Conservation (phyloP, 805 yeast genomes). For the Kregervanrija fluxuum region DNA sequence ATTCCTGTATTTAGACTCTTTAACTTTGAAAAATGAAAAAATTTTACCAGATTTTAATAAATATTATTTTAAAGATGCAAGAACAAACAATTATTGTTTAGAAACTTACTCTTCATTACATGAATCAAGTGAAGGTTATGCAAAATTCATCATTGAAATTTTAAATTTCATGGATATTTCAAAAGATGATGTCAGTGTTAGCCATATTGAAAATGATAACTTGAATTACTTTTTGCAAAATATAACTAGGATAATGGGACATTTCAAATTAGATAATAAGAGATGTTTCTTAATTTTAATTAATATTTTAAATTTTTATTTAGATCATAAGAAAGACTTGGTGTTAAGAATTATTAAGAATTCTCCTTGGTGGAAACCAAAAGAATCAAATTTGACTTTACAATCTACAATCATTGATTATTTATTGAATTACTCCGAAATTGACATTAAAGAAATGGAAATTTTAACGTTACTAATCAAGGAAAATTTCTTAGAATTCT, state of each 20-base stretch:
- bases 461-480: slow-evolving; percentile 53
- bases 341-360: slow-evolving; percentile 41
- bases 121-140: slow-evolving; percentile 75
- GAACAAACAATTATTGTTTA: slow-evolving; percentile 23
- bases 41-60: slow-evolving; percentile 24
- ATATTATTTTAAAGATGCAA: slow-evolving; percentile 24
- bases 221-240: slow-evolving; percentile 38
- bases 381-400: slow-evolving; percentile 12
- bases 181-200: slow-evolving; percentile 31
- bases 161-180: slow-evolving; percentile 28
- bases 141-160: slow-evolving; percentile 51
- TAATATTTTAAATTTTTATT: slow-evolving; percentile 39
- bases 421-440: slow-evolving; percentile 16
- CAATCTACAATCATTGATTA: slow-evolving; percentile 19
- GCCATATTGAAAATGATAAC: slow-evolving; percentile 17
- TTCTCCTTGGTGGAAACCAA: slow-evolving; percentile 55
- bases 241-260: slow-evolving; percentile 59
- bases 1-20: slow-evolving; percentile 21
- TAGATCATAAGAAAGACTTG: slow-evolving; percentile 39
- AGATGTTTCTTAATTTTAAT: slow-evolving; percentile 60
- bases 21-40: slow-evolving; percentile 18
- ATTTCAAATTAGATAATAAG: slow-evolving; percentile 66
- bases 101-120: slow-evolving; percentile 50
- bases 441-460: slow-evolving; percentile 15
- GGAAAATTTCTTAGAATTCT: slow-evolving; percentile 58